Base-by-base conservation (phyloP, 2,329 filamentous ascomycete species). In the Pseudogymnoascus sp. region DNA sequence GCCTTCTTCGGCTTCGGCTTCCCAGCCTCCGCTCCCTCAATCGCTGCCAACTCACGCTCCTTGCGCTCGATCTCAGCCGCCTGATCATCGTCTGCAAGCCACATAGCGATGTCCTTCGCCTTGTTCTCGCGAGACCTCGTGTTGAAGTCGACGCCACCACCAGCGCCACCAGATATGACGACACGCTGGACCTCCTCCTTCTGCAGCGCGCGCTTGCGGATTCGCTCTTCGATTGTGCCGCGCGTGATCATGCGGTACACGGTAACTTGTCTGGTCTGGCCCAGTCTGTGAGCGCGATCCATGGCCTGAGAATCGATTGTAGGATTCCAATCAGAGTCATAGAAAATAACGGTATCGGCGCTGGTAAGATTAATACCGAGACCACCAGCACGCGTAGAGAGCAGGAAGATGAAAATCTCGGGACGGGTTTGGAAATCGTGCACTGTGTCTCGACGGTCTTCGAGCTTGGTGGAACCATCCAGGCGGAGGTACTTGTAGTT, bases 101-200 rank as follows among this genome's bases (percentile, higher is more conserved):
- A 97, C 88, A 97, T 89, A 53, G 94, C 94, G 76, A 97, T 97
- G 72, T 99, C 94, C 77, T 96, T 95, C 73, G 95, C 97, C 66
- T 92, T 86, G 77, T 95, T 97, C 79, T 97, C 93, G 4, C 89
- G 83, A 67, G 88, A 85, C 62, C 94, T 88, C 61, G 93, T 94
- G 75, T 96, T 97, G 81, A 99, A 97, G 79, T 97, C 94, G 66
- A 97, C 93, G 66, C 90, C 90, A 63, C 89, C 89, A 67, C 84
- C 83, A 42, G 86, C 83, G 64, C 92, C 92, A 69, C 93, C 94
- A 60, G 90, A 90, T 71, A 97, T 97, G 73, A 97, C 93, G 25
- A 97, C 93, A 62, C 94, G 91, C 76, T 97, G 93, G 67, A 99
- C 94, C 75, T 99, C 94, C 78, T 99, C 94, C 79, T 99, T 99